These are phyloP conservation scores for Cyclostephanos invisitatus DNA, from an alignment of 108 stramenopile genomes.

Conservation along the genomic window DNA sequence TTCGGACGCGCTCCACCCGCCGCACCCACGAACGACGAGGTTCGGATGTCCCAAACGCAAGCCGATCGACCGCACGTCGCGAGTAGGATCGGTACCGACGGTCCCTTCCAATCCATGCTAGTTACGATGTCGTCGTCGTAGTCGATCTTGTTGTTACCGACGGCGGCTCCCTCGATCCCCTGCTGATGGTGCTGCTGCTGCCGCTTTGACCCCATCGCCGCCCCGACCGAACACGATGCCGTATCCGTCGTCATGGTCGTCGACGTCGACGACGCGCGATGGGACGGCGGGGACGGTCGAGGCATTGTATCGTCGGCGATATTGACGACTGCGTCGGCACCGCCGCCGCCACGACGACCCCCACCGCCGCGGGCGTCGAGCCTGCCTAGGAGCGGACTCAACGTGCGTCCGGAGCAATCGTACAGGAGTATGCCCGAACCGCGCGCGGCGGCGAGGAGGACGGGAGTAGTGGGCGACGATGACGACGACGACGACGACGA, in stretches of 20 bases:
- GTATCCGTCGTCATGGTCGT: not conserved
- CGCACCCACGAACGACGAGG: conserved; percentile 34
- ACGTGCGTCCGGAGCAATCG: conserved; percentile 76
- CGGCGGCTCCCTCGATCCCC: too few relatives aligned
- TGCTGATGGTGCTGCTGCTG: not conserved
- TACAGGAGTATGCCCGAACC: conserved; percentile 72
- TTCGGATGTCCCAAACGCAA: conserved; percentile 69
- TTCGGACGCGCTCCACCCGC: conserved; percentile 50
- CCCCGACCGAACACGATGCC: not conserved
- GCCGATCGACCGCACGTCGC: conserved; percentile 55
- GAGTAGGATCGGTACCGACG: conserved; percentile 36
- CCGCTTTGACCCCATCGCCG: not conserved
- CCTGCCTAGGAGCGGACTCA: conserved; percentile 69
- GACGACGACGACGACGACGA: not conserved
- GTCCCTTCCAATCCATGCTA: conserved; percentile 36
- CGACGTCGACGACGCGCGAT: not conserved
- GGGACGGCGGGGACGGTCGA: not conserved
- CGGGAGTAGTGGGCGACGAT: conserved; percentile 25
- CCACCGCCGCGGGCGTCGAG: conserved; percentile 31
- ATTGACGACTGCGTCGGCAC: not conserved
- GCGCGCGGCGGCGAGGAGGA: conserved; percentile 67
- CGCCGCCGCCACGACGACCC: conserved; percentile 8
- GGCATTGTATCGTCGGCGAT: not conserved
- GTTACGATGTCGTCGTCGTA: conserved; percentile 7
- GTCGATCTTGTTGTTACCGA: not conserved